Evolutionary conservation across 140 eudicot species (phyloP).

Genomic region (Anethum foeniculum): DNA sequence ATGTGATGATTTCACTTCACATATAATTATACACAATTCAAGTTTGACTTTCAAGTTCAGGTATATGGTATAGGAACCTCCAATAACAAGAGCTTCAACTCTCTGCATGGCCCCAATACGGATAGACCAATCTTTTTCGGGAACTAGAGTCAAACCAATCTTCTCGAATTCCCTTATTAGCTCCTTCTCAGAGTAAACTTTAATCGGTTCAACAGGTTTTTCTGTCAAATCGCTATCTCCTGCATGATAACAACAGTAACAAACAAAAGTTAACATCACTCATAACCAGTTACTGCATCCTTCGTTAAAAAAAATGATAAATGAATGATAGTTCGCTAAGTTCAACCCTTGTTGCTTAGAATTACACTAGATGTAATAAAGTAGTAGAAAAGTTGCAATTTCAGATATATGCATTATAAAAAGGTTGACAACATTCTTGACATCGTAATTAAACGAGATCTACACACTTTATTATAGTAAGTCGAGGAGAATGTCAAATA

Average conservation of each 20-base stretch:
- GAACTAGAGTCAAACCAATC: constrained; percentile 70
- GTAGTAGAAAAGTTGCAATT: neutral
- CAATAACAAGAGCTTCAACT: constrained; percentile 81
- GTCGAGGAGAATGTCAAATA: neutral
- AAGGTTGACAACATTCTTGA: neutral
- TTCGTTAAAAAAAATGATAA: neutral
- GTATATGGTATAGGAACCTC: constrained; percentile 41
- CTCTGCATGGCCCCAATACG: constrained; percentile 98
- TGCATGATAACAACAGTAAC: constrained; percentile 19
- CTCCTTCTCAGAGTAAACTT: constrained; percentile 92
- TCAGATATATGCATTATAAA: neutral
- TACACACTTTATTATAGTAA: neutral
- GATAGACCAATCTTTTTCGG: constrained; percentile 94
- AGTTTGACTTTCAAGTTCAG: neutral
- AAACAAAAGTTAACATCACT: constrained; percentile 5
- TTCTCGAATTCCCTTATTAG: constrained; percentile 86
- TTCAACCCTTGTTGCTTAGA: neutral
- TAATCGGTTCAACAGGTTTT: constrained; percentile 84
- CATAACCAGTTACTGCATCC: neutral
- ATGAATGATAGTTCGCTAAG: neutral
- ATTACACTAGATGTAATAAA: neutral
- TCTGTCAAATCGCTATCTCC: constrained; percentile 83
- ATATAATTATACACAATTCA: neutral
- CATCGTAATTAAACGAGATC: neutral
- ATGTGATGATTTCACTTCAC: neutral